Conservation (phyloP, 345 rosid species). For the Arabidopsis suecica region DNA sequence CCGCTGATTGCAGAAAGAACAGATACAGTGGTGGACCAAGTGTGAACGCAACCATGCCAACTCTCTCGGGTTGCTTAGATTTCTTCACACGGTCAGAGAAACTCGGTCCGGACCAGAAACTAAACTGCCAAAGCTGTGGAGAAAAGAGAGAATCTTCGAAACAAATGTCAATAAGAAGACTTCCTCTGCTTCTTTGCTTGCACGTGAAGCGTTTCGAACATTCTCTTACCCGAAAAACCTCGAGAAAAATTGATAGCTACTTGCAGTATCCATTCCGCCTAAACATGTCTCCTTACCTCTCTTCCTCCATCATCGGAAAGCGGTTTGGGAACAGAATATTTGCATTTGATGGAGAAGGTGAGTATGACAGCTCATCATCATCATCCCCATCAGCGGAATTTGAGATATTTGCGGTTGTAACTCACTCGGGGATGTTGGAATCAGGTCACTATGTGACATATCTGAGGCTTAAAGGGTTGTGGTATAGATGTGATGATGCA, state of each 20-base stretch:
- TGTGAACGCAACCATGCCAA: constrained; percentile 50
- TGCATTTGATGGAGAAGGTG: constrained; percentile 62
- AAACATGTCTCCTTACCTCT: constrained; percentile 81
- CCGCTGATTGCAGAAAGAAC: constrained; percentile 41
- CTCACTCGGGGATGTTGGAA: constrained; percentile 85
- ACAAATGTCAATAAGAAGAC: constrained; percentile 89
- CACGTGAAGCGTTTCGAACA: constrained; percentile 94
- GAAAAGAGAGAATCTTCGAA: constrained; percentile 75
- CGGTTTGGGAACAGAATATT: constrained; percentile 76
- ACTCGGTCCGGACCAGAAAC: constrained; percentile 89
- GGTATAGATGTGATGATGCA: constrained; percentile 96
- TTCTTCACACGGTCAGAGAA: constrained; percentile 81
- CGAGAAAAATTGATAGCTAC: constrained; percentile 74
- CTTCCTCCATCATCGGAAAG: constrained; percentile 73
- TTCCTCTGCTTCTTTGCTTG: constrained; percentile 82
- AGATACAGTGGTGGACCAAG: constrained; percentile 39
- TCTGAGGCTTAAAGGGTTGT: constrained; percentile 66
- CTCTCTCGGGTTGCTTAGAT: constrained; percentile 81
- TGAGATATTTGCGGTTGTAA: constrained; percentile 85
- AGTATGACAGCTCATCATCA: constrained; percentile 49
- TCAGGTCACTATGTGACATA: constrained; percentile 90
- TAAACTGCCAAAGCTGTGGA: constrained; percentile 84
- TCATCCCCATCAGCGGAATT: constrained; percentile 53
- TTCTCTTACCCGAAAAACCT: constrained; percentile 63
- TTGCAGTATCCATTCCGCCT: constrained; percentile 84